A percentile compares a stretch with the other conserved stretches of the same genome.
These are phyloP conservation scores for Solanum rostratum DNA, from an alignment of 257 asterid species.

Conservation along the genomic window DNA sequence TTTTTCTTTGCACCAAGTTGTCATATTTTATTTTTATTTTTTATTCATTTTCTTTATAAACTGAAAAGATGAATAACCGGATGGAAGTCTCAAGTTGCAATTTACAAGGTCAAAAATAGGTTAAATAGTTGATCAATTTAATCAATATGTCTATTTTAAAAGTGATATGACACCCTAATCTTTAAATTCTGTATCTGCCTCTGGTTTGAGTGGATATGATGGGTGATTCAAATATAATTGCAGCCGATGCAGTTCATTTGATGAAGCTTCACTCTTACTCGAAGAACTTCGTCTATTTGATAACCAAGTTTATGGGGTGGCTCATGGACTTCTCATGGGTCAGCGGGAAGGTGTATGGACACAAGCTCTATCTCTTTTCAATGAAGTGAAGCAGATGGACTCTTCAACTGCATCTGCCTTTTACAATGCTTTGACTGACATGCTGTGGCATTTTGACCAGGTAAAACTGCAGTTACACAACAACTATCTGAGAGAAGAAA, in stretches of 20 bases:
- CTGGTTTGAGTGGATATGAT: background rate
- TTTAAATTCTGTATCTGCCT: too few species aligned
- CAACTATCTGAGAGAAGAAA: background rate
- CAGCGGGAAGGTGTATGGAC: slow-evolving; percentile 51
- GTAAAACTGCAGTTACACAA: slow-evolving; percentile 18
- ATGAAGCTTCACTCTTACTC: slow-evolving; percentile 77
- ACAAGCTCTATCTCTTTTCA: slow-evolving; percentile 67
- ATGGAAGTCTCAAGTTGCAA: too few species aligned
- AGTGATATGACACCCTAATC: too few species aligned
- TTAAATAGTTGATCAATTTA: too few species aligned
- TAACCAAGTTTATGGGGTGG: slow-evolving; percentile 86
- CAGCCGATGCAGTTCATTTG: slow-evolving; percentile 83
- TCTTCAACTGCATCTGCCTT: slow-evolving; percentile 86
- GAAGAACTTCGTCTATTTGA: slow-evolving; percentile 80
- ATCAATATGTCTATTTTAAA: too few species aligned
- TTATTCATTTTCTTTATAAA: too few species aligned
- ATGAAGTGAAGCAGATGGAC: slow-evolving; percentile 89
- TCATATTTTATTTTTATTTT: too few species aligned
- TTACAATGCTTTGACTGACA: slow-evolving; percentile 89
- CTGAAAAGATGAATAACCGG: too few species aligned
- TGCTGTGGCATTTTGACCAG: slow-evolving; percentile 98
- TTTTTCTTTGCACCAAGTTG: too few species aligned
- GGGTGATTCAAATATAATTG: slow-evolving; percentile 17
- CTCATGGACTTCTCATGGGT: slow-evolving; percentile 93
- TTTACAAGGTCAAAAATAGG: too few species aligned